These are phyloP conservation scores for Boletus barrowsii DNA, from an alignment of 768 basidiomycete species.

Conservation along the genomic window DNA sequence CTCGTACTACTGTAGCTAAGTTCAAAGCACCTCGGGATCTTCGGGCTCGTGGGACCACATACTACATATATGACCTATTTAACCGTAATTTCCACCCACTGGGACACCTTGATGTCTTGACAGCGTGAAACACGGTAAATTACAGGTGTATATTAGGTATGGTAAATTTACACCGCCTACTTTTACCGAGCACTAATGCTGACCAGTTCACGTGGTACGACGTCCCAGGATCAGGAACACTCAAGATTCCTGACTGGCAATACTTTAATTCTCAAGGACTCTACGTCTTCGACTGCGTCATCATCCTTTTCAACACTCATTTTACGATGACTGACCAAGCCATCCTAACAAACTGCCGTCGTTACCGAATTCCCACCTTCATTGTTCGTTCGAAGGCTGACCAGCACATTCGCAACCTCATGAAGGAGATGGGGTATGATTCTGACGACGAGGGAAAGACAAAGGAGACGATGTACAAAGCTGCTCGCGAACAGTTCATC, in stretches of 20 bases:
- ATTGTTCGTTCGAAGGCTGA: constrained; percentile 39
- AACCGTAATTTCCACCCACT: too few species aligned
- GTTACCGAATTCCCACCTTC: constrained; percentile 34
- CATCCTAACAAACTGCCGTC: constrained; percentile 31
- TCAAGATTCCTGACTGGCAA: constrained; percentile 35
- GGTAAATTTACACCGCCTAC: too few species aligned
- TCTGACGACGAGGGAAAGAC: constrained; percentile 18
- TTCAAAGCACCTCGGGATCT: too few species aligned
- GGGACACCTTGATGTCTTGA: too few species aligned
- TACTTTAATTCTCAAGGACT: constrained; percentile 40
- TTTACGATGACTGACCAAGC: constrained; percentile 37
- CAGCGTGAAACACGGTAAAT: too few species aligned
- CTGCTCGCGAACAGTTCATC: constrained; percentile 29
- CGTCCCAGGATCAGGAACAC: constrained; percentile 37
- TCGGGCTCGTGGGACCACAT: too few species aligned
- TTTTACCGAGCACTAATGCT: not conserved
- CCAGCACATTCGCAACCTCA: constrained; percentile 28
- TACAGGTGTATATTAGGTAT: too few species aligned
- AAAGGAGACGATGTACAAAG: constrained; percentile 18
- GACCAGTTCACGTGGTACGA: constrained; percentile 36
- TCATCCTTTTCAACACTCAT: constrained; percentile 35
- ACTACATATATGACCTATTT: too few species aligned
- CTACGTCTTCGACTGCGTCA: constrained; percentile 35
- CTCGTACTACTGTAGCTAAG: too few species aligned
- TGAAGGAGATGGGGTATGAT: constrained; percentile 28